A percentile compares a stretch with the other conserved stretches of the same genome.
Conservation (phyloP, 2,329 filamentous ascomycete genomes). For the Gremmenia infestans region DNA sequence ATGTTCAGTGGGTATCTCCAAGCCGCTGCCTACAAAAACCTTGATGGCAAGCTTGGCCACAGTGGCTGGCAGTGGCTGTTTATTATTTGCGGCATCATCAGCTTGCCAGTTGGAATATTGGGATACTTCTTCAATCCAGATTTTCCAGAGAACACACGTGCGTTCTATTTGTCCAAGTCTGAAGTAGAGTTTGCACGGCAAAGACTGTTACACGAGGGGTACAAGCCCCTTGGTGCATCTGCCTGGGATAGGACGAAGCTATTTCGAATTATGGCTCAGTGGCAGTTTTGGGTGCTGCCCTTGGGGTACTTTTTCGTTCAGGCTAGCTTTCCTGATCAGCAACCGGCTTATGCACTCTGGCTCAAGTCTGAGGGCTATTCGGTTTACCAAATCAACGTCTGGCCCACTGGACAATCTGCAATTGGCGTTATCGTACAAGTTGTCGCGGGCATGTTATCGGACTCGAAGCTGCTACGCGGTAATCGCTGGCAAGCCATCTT, state of each 20-base stretch:
- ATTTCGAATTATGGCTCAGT: conserved; percentile 20
- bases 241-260: conserved; percentile 23
- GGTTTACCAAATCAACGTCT: conserved; percentile 20
- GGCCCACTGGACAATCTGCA: conserved; percentile 19
- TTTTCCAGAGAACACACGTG: conserved; percentile 36
- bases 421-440: conserved; percentile 20
- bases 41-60: conserved; percentile 34
- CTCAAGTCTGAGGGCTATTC: conserved; percentile 15
- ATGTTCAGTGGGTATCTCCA: conserved; percentile 42
- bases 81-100: conserved; percentile 48
- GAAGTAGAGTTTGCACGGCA: conserved; percentile 17
- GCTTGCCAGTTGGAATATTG: conserved; percentile 48
- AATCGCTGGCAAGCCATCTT: conserved; percentile 22
- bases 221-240: conserved; percentile 19
- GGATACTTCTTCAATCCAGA: conserved; percentile 43
- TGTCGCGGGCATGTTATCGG: conserved; percentile 21
- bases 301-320: conserved; percentile 25
- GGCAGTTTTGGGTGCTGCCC: conserved; percentile 26
- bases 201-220: conserved; percentile 16
- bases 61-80: conserved; percentile 44
- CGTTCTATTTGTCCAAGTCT: conserved; percentile 33
- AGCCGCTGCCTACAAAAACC: conserved; percentile 36
- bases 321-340: conserved; percentile 13
- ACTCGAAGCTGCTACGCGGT: conserved; percentile 22
- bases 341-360: conserved; percentile 22